phyloP scores from a whole-genome alignment of 192 early-diverging fungal genomes.

The Podila horticola region DNA sequence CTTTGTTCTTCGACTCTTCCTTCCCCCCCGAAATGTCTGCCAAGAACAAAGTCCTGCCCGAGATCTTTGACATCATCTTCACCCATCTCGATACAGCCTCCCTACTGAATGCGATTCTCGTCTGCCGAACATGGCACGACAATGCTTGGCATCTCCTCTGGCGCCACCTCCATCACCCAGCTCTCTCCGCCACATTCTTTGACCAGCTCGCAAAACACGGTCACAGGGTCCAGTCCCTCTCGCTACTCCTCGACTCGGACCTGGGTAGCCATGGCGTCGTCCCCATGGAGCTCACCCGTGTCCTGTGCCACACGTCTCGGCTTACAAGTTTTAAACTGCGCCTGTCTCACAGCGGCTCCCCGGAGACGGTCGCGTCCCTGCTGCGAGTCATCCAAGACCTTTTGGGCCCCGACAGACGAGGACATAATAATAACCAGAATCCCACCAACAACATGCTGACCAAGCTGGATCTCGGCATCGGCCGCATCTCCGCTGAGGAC shows the following conservation, averaged over 20 bases:
- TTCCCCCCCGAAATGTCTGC: too few relatives aligned
- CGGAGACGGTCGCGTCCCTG: neutral
- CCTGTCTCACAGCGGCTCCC: neutral
- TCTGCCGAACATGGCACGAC: neutral
- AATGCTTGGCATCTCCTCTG: neutral
- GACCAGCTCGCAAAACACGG: neutral
- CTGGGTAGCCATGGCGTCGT: neutral
- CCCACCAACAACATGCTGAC: too few relatives aligned
- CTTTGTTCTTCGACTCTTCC: too few relatives aligned
- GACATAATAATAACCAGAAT: too few relatives aligned
- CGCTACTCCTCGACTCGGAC: neutral
- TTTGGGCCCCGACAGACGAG: too few relatives aligned
- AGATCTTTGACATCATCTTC: constrained; percentile 2
- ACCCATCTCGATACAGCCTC: neutral
- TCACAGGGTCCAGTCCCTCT: neutral
- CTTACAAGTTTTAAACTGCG: neutral
- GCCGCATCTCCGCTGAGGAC: too few relatives aligned
- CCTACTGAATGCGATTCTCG: neutral
- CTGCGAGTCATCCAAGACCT: neutral
- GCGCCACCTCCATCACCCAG: neutral
- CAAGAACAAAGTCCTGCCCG: neutral
- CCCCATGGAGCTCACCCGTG: neutral
- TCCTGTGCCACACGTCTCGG: neutral
- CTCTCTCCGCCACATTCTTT: neutral
- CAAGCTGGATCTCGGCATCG: too few relatives aligned